phyloP scores from a whole-genome alignment of 306 rosid genomes.

The Fagus sylvatica region DNA sequence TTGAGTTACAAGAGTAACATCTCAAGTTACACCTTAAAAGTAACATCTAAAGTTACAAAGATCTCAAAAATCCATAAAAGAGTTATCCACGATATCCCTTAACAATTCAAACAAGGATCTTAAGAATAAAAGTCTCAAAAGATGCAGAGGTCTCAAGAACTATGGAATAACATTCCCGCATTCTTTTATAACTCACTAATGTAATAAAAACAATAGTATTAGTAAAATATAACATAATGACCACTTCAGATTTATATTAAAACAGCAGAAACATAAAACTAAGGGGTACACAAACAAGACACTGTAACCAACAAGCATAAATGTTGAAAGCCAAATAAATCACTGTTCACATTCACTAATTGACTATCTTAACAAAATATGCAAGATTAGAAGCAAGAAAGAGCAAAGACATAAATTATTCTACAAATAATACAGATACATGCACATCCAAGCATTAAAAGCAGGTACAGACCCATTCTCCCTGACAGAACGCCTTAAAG shows the following conservation, averaged over 20 bases:
- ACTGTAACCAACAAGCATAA: neutral
- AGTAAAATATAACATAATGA: neutral
- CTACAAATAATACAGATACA: neutral
- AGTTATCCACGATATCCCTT: too few relatives aligned
- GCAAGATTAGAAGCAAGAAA: neutral
- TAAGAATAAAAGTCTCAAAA: too few relatives aligned
- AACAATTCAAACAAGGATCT: too few relatives aligned
- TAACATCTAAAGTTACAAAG: too few relatives aligned
- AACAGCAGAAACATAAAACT: too few relatives aligned
- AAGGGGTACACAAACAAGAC: too few relatives aligned
- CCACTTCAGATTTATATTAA: too few relatives aligned
- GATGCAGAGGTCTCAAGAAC: too few relatives aligned
- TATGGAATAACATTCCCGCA: too few relatives aligned
- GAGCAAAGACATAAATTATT: neutral
- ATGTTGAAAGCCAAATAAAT: neutral
- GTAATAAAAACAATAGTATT: neutral
- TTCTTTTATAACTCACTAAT: neutral
- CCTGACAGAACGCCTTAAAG: slow-evolving; percentile 84
- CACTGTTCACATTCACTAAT: neutral
- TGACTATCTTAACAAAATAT: neutral
- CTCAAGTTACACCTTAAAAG: too few relatives aligned
- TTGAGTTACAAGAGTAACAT: too few relatives aligned
- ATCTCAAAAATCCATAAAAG: too few relatives aligned
- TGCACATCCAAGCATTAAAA: neutral
- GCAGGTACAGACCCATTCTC: slow-evolving; percentile 65